phyloP scores from a whole-genome alignment of 2,329 filamentous ascomycete species.

The Aureobasidium sp. region DNA sequence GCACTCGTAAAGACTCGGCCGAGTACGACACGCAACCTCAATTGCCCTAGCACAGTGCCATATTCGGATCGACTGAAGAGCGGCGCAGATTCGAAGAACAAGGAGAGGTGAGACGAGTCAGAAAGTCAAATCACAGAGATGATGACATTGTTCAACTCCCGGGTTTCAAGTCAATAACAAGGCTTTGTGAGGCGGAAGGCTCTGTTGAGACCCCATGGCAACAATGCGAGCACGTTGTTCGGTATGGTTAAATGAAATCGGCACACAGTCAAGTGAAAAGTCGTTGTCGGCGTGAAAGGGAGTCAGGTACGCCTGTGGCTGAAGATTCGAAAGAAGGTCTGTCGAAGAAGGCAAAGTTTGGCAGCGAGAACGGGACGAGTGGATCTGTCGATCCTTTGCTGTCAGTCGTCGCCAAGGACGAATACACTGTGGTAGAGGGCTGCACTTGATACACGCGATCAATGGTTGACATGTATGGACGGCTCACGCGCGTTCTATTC shows the following conservation, averaged over 20 bases:
- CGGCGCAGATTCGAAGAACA: background rate
- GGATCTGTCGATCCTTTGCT: slow-evolving; percentile 7
- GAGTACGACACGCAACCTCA: background rate
- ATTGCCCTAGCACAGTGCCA: background rate
- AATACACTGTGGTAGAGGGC: slow-evolving; percentile 2
- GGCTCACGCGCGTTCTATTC: background rate
- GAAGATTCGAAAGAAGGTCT: background rate
- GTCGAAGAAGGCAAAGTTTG: slow-evolving; percentile 9
- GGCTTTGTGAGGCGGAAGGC: background rate
- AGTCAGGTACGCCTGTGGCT: slow-evolving; percentile 2
- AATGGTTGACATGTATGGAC: background rate
- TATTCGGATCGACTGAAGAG: slow-evolving; percentile 1
- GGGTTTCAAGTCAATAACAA: background rate
- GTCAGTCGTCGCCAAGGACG: background rate
- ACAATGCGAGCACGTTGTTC: slow-evolving; percentile 7
- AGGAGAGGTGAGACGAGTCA: slow-evolving; percentile 5
- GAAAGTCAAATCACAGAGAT: slow-evolving; percentile 4
- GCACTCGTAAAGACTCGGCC: background rate
- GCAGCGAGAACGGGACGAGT: background rate
- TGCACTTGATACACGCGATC: slow-evolving; percentile 8
- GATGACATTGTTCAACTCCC: slow-evolving; percentile 1
- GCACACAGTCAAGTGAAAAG: background rate
- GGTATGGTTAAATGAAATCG: slow-evolving; percentile 1
- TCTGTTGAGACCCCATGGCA: slow-evolving; percentile 1
- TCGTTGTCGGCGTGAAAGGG: too few species aligned